Evolutionary conservation across 2,329 filamentous ascomycete genomes (phyloP), one percentile per base, ranked within the genome.

Genomic region (Pseudogymnoascus sp.): DNA sequence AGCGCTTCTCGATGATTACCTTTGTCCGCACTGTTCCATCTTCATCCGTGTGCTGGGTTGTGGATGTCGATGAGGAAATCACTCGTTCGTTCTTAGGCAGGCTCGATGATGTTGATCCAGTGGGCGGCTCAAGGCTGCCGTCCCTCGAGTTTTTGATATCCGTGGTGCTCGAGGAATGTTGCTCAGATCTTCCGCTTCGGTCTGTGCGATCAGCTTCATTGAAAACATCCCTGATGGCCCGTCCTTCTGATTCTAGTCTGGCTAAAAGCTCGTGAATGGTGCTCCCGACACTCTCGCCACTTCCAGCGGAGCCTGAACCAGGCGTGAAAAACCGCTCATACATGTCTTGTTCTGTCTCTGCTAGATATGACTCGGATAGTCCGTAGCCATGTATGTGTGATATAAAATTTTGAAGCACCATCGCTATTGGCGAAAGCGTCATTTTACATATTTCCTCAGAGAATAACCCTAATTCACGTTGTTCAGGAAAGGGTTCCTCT

Each of bases 21-120:
- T 44, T 66, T 8, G 69, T 72, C 59, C 70, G 66, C 1, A 70
- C 67, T 4, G 67, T 67, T 3, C 70, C 70, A 59, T 72, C 70
- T 40, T 69, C 65, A 60, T 69, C 61, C 2, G 59, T 64, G n/a
- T 62, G 62, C 16, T 67, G 68, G n/a, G 66, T 63, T 8, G 67
- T 66, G 11, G 67, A 68, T 1, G 70, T 72, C 44, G 61, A 67
- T 10, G 67, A 66, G 6, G 70, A 67, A 8, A 70, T 63, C 6
- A 72, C 67, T 60, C 64, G 64, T 21, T 69, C 66, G n/a, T n/a
- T 35, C 7, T 14, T 33, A 56, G 50, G 29, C 50, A 19, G n/a
- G 13, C 29, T 35, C 29, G 26, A 14, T 21, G 50, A 21, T 2
- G 50, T 33, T 1, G 29, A 19, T 21, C 6, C 29, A 33, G 13